Base-by-base conservation (phyloP, 2,329 filamentous ascomycete species). In the Lecanoromycetidae sp. region DNA sequence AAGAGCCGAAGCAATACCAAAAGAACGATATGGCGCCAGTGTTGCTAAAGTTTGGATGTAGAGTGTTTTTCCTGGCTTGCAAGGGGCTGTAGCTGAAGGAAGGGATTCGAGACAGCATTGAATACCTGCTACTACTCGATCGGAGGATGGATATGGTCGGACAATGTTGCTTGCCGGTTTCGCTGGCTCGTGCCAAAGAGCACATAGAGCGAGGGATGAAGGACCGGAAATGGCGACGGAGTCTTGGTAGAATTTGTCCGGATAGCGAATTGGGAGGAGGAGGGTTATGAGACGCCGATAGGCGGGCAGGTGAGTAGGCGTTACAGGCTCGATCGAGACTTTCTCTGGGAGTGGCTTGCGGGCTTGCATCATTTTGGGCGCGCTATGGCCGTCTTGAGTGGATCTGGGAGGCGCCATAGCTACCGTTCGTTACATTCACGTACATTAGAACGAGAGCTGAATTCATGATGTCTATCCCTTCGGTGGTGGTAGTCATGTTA, bases 1-100 rank as follows among this genome's bases (percentile, higher is more conserved):
- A 22, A 81, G 62, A 15, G 71, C 68, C 9, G 72, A 67, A 2
- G 77, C 78, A 20, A 81, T 68, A 0, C 77, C 77, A 49, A 71
- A 66, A 1, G 66, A 63, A 22, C 78, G 71, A 58, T 78, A 79
- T 0, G 78, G 76, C 0, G 77, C 73, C 2, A 80, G 67, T 1
- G 80, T 63, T 30, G 71, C 70, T 5, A 82, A 63, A 0, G 77
- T 79, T 49, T 76, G 74, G 44, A 82, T 76, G 60, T 82, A 82
- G 25, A 81, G 65, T n/a, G 15, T 26, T 19, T 44, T n/a, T 29
- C 32, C 19, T 44, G 35, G 1, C 1, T 13, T 22, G 29, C 26
- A 23, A 9, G 19, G 13, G 25, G 29, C 4, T 52, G 39, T 6
- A 42, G 44, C n/a, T 23, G 54, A 49, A 17, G 54, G 54, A 2